A percentile compares a stretch with the other conserved stretches of the same genome.
Conservation (phyloP, 1,284 basidiomycete species). For the Anthracocystis walkeri region DNA sequence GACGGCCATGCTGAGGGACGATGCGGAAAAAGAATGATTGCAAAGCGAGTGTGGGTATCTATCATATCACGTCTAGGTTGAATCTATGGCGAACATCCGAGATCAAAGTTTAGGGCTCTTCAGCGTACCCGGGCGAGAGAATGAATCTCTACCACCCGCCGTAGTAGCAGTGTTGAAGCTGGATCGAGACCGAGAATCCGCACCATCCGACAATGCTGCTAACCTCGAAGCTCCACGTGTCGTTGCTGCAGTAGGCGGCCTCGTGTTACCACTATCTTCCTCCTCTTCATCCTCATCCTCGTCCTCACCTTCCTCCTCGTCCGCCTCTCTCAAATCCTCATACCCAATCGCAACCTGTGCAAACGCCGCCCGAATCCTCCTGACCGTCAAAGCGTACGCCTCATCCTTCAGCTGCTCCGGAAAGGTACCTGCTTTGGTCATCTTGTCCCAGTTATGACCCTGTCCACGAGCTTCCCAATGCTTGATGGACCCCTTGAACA, state of each 20-base stretch:
- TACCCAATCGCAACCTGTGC: conserved; percentile 24
- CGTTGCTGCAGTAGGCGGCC: not conserved
- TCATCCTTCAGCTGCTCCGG: conserved; percentile 42
- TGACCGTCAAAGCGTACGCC: conserved; percentile 37
- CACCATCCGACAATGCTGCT: not conserved
- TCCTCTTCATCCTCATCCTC: conserved; percentile 22
- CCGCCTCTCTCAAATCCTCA: conserved; percentile 12
- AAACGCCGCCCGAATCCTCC: conserved; percentile 42
- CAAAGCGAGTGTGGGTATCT: conserved; percentile 8
- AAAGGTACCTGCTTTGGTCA: conserved; percentile 30
- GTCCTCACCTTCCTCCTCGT: conserved; percentile 21
- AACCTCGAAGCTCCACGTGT: not conserved
- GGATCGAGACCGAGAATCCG: conserved; percentile 16
- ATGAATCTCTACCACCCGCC: conserved; percentile 14
- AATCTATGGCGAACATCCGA: too few species aligned
- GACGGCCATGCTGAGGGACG: not conserved
- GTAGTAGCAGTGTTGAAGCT: conserved; percentile 28
- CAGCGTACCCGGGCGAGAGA: conserved; percentile 16
- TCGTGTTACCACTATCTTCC: not conserved
- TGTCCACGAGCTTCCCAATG: conserved; percentile 53
- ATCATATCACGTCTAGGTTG: not conserved
- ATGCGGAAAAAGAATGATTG: not conserved
- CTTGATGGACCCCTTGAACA: conserved; percentile 26
- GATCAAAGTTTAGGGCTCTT: conserved; percentile 22
- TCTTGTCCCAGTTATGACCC: conserved; percentile 59